A percentile compares a stretch with the other conserved stretches of the same genome.
phyloP scores from a whole-genome alignment of 1,284 basidiomycete species.

The Pyrrhoderma noxium region DNA sequence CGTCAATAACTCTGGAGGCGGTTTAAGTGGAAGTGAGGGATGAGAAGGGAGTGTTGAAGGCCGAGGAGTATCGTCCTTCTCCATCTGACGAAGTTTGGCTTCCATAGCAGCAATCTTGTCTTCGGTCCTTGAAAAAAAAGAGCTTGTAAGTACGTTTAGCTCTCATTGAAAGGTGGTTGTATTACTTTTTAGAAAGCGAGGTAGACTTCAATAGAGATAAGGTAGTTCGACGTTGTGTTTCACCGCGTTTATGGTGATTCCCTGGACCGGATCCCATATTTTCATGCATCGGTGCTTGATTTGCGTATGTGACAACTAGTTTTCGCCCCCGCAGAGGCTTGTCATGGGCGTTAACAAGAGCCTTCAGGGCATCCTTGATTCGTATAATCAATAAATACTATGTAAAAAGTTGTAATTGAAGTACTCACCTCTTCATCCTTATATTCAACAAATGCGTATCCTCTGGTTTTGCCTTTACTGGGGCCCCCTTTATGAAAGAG shows the following conservation, averaged over 20 bases:
- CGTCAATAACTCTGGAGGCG: constrained; percentile 22
- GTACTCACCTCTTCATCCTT: constrained; percentile 64
- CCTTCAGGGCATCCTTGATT: constrained; percentile 81
- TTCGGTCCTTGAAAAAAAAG: constrained; percentile 47
- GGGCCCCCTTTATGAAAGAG: constrained; percentile 91
- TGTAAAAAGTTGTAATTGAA: background rate
- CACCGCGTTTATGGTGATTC: constrained; percentile 28
- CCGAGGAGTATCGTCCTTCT: constrained; percentile 29
- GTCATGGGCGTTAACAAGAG: constrained; percentile 69
- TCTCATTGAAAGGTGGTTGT: background rate
- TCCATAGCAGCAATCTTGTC: constrained; percentile 94
- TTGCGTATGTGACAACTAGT: constrained; percentile 83
- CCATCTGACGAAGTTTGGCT: constrained; percentile 84
- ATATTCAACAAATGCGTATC: constrained; percentile 94
- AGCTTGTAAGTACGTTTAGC: background rate
- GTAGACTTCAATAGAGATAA: constrained; percentile 81
- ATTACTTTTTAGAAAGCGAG: constrained; percentile 35
- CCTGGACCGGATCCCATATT: constrained; percentile 20
- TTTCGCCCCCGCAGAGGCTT: constrained; percentile 81
- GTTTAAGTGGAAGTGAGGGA: constrained; percentile 48
- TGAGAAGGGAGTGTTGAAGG: constrained; percentile 28
- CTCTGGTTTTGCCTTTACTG: constrained; percentile 85
- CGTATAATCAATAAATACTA: constrained; percentile 20
- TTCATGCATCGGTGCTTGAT: constrained; percentile 60
- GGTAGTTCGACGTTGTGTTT: constrained; percentile 72